Conservation (phyloP, 108 stramenopile genomes). For the Schizochytrium sp. region DNA sequence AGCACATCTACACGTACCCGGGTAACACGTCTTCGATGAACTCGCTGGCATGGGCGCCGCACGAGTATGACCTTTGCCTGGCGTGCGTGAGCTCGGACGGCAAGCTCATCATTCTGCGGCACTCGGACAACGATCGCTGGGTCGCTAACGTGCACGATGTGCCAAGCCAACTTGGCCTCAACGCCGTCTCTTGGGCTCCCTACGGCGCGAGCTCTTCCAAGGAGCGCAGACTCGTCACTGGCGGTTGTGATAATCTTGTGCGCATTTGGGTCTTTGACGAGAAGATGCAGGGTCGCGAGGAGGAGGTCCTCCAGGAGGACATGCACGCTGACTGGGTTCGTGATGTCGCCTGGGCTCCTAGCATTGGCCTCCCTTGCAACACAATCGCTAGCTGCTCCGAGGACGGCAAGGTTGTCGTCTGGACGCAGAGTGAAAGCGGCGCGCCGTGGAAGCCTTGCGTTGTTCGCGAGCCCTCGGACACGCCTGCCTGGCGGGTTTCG, state of each 20-base stretch:
- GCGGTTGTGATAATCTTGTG: conserved; percentile 85
- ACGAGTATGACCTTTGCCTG: conserved; percentile 67
- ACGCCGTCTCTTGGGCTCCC: conserved; percentile 77
- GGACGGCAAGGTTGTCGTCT: conserved; percentile 82
- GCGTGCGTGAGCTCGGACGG: conserved; percentile 74
- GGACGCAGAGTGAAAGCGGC: conserved; percentile 58
- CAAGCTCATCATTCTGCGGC: conserved; percentile 62
- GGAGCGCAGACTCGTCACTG: conserved; percentile 73
- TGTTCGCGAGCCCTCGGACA: conserved; percentile 65
- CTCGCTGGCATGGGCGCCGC: conserved; percentile 69
- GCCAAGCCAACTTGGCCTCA: not conserved
- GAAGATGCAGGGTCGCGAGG: not conserved
- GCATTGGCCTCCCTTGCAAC: conserved; percentile 67
- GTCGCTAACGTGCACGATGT: not conserved
- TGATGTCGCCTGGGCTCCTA: conserved; percentile 95
- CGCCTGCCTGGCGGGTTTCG: conserved; percentile 93
- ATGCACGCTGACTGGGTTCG: conserved; percentile 87
- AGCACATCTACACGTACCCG: conserved; percentile 61
- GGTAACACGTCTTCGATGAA: conserved; percentile 55
- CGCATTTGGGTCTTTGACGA: conserved; percentile 44
- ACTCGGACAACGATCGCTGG: conserved; percentile 63
- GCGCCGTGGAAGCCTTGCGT: conserved; percentile 64
- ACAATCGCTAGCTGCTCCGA: conserved; percentile 86
- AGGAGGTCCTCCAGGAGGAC: not conserved
- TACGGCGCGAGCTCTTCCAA: conserved; percentile 14